Base-by-base conservation (phyloP, 768 basidiomycete species). In the Rhizopogon vinicolor region DNA sequence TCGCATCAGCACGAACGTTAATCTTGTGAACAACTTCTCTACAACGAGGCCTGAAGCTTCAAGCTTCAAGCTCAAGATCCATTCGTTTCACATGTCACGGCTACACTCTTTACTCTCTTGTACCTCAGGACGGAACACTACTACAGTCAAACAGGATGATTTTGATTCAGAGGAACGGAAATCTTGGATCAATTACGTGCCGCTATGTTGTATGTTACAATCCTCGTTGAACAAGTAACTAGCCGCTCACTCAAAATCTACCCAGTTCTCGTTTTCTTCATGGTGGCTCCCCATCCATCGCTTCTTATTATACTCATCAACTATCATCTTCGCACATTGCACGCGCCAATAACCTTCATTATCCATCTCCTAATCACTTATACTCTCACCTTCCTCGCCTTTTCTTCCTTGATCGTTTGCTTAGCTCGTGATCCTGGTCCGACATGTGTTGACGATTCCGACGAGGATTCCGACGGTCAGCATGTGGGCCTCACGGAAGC, bases 401-500 rank as follows among this genome's bases (percentile, higher is more conserved):
- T 88, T 62, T 84, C 82, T 7, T 89, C 90, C 14, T 81, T 93
- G 59, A 84, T 89, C 50, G 77, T 87, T 41, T 86, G 86, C 58
- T 73, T 89, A 41, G 79, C 74, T 29, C 81, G 91, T 56, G 88
- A 93, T 67, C 91, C 91, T 12, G 91, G 91, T 0, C 82, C 84
- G 5, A 78, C 85, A 25, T 54, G 64, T 44, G 51, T 58, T 41
- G 56, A 62, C 19, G 29, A 50, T n/a, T 56, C 54, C 39, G 61
- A 61, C 7, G 71, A 62, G 5, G 72, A 68, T 28, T 65, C 59
- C 14, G 64, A 68, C 18, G 63, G 61, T 13, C 69, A 64, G 28
- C 66, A 65, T 14, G 76, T 85, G 50, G 78, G 75, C 33, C 63
- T 89, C 43, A 74, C 70, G 12, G 84, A 89, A 57, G 87, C 87